Percentiles rank a stretch among this genome's conserved stretches.
phyloP scores from a whole-genome alignment of 164 flowering plant species.

The Nymphaea thermarum region DNA sequence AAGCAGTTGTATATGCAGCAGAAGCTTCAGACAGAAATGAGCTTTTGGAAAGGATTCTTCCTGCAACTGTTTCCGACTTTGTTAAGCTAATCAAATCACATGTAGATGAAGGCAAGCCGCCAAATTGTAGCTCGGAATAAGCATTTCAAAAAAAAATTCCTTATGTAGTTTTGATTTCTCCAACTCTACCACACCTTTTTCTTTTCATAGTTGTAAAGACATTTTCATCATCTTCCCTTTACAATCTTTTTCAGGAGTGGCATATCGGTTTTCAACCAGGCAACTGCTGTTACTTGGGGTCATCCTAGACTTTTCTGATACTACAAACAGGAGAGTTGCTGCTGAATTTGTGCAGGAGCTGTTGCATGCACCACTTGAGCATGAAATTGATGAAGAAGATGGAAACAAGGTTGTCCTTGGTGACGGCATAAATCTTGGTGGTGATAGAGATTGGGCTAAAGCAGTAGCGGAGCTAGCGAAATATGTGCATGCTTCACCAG shows the following conservation, averaged over 20 bases:
- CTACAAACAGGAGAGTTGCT: conserved; percentile 64
- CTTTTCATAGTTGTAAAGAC: neutral
- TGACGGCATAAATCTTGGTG: conserved; percentile 94
- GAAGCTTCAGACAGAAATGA: conserved; percentile 88
- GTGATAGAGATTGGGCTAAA: conserved; percentile 79
- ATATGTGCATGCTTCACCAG: conserved; percentile 71
- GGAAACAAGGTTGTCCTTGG: conserved; percentile 67
- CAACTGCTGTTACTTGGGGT: conserved; percentile 82
- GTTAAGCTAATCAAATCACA: conserved; percentile 74
- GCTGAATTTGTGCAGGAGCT: conserved; percentile 59
- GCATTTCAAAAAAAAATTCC: neutral
- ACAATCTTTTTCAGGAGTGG: conserved; percentile 49
- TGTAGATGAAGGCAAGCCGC: conserved; percentile 60
- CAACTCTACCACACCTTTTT: neutral
- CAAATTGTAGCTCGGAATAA: neutral
- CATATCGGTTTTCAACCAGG: conserved; percentile 63
- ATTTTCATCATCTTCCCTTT: neutral
- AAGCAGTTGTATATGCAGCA: conserved; percentile 86
- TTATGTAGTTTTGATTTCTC: neutral
- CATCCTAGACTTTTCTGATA: conserved; percentile 91
- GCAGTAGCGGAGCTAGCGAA: conserved; percentile 64
- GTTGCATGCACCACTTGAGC: conserved; percentile 57
- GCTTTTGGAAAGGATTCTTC: conserved; percentile 74
- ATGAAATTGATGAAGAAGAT: conserved; percentile 61
- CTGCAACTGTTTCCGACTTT: conserved; percentile 74